Percentiles rank a stretch among this genome's conserved stretches.
phyloP scores from a whole-genome alignment of 768 basidiomycete genomes.

The Tulasnella sp. region DNA sequence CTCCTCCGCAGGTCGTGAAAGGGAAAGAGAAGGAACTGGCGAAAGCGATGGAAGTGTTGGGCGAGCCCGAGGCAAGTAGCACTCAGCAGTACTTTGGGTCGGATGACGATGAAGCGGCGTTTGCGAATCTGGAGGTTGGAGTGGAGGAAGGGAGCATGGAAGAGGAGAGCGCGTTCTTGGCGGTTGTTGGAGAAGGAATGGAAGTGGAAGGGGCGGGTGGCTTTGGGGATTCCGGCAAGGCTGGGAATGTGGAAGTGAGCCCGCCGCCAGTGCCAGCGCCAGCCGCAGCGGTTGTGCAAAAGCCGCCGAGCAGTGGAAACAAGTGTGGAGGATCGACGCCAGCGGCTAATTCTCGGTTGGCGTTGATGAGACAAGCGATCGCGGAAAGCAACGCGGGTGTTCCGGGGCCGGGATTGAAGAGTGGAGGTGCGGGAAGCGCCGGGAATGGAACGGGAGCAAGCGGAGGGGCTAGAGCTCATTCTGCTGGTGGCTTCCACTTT shows the following conservation, averaged over 20 bases:
- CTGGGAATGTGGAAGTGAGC: background rate
- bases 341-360: background rate
- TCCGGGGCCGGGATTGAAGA: background rate
- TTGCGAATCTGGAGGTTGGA: background rate
- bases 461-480: background rate
- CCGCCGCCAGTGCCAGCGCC: background rate
- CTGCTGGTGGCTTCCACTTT: background rate
- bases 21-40: background rate
- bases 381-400: background rate
- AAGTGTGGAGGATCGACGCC: background rate
- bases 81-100: slow-evolving; percentile 15
- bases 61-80: background rate
- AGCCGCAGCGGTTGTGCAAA: background rate
- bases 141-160: slow-evolving; percentile 13
- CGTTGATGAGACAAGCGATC: background rate
- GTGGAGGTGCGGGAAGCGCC: background rate
- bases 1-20: background rate
- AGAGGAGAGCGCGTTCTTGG: slow-evolving; percentile 5
- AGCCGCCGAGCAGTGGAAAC: background rate
- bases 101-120: slow-evolving; percentile 6
- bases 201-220: background rate
- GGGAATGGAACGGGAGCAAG: background rate
- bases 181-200: background rate
- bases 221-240: background rate
- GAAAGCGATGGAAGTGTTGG: background rate